Conservation (phyloP, 257 asterid genomes). For the Penstemon eatonii region DNA sequence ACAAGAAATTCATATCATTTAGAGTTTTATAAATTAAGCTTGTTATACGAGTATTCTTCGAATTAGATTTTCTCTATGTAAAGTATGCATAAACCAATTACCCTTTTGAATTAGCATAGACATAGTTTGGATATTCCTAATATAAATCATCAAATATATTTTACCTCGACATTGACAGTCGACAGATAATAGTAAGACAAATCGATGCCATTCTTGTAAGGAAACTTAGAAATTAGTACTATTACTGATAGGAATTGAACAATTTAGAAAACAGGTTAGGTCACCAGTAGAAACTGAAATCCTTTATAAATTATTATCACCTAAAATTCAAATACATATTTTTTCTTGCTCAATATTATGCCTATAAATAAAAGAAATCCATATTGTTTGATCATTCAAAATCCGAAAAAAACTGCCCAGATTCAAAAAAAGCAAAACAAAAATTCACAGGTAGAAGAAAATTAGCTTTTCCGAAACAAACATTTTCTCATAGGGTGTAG, state of each 20-base stretch:
- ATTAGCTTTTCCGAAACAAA: neutral
- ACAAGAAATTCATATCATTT: neutral
- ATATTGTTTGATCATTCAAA: neutral
- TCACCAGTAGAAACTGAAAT: too few relatives aligned
- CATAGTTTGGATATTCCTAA: neutral
- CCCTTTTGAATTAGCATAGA: conserved; percentile 3
- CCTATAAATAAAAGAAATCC: neutral
- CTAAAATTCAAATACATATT: too few relatives aligned
- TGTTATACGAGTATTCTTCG: neutral
- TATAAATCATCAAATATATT: neutral
- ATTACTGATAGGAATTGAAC: too few relatives aligned
- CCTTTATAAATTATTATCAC: too few relatives aligned
- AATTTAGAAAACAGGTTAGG: too few relatives aligned
- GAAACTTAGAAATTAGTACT: too few relatives aligned
- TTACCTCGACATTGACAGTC: too few relatives aligned
- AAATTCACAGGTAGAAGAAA: conserved; percentile 3
- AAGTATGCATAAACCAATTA: neutral
- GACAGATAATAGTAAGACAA: neutral
- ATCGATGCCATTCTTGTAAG: neutral
- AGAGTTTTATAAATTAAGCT: neutral
- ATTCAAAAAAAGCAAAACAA: neutral
- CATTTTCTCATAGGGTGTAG: too few relatives aligned
- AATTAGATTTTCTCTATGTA: neutral
- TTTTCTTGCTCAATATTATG: neutral
- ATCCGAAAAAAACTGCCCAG: neutral